phyloP scores from a whole-genome alignment of 2,329 filamentous ascomycete genomes.

The Monosporascus sp. region DNA sequence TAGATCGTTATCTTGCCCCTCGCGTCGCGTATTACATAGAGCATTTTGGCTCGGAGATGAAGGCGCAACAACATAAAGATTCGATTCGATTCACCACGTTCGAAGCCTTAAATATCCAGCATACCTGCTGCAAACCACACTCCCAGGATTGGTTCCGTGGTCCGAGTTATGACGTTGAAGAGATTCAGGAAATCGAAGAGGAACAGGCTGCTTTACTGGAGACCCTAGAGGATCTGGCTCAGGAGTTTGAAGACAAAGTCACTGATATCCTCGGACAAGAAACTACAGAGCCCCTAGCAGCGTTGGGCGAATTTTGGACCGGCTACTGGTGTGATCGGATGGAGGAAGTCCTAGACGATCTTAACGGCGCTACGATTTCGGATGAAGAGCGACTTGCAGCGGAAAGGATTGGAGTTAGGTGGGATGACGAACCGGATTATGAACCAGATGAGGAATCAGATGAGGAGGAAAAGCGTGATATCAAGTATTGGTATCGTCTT shows the following conservation, averaged over 20 bases:
- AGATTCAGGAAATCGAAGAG: not conserved
- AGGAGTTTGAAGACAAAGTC: not conserved
- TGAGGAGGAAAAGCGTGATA: not conserved
- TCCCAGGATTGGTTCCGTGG: no score
- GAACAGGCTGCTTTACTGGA: not conserved
- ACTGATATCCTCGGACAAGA: not conserved
- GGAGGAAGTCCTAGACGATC: not conserved
- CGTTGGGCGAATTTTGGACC: not conserved
- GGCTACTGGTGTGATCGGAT: not conserved
- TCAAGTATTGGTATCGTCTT: not conserved
- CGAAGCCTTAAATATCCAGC: not conserved
- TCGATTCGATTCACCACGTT: not conserved
- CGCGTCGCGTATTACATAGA: not conserved
- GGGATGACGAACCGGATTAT: not conserved
- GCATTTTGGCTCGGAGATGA: not conserved
- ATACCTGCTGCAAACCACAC: not conserved
- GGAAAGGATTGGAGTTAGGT: not conserved
- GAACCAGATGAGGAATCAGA: not conserved
- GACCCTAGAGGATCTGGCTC: not conserved
- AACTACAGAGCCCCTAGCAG: not conserved
- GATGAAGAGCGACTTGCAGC: not conserved
- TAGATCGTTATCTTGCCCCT: not conserved
- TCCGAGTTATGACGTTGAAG: not conserved
- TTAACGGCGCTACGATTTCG: not conserved
- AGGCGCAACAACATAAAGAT: not conserved